phyloP scores from a whole-genome alignment of 805 yeast species.

The Maudiozyma serrabonitensis region DNA sequence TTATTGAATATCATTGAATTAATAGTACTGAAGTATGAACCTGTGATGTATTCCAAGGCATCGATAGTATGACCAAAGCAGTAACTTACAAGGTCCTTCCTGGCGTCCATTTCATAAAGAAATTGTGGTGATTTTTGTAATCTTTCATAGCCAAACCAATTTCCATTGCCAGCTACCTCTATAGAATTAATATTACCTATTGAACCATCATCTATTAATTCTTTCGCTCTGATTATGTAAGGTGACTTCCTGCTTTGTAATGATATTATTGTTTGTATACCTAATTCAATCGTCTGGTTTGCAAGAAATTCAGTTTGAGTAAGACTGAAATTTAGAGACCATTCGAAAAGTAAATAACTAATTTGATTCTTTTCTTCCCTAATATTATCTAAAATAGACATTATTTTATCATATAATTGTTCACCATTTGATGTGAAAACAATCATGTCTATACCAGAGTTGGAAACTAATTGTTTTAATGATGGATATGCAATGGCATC shows the following conservation, averaged over 20 bases:
- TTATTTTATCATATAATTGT: conserved; percentile 6
- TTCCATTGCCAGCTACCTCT: conserved; percentile 15
- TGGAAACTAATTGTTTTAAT: conserved; percentile 7
- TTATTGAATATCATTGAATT: conserved; percentile 15
- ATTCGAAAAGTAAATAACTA: conserved; percentile 13
- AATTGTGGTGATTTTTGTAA: conserved; percentile 11
- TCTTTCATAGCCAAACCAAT: conserved; percentile 18
- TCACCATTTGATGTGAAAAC: conserved; percentile 11
- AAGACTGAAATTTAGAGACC: conserved; percentile 12
- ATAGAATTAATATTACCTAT: conserved; percentile 17
- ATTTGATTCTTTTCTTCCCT: conserved; percentile 2
- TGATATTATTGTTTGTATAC: conserved; percentile 13
- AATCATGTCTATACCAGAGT: conserved; percentile 11
- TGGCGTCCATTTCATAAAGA: conserved; percentile 11
- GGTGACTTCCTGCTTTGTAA: conserved; percentile 18
- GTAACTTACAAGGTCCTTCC: conserved; percentile 10
- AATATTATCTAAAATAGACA: conserved; percentile 6
- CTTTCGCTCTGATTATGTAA: conserved; percentile 15
- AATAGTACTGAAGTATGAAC: conserved; percentile 12
- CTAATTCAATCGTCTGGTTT: conserved; percentile 6
- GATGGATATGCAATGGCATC: conserved; percentile 11
- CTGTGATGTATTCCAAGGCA: conserved; percentile 14
- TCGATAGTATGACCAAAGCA: conserved; percentile 20
- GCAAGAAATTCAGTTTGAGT: conserved; percentile 10
- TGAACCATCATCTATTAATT: conserved; percentile 13